Evolutionary conservation across 495 filamentous ascomycete species (phyloP), one percentile per base, ranked within the genome.

Genomic region (Penicillium daleae): DNA sequence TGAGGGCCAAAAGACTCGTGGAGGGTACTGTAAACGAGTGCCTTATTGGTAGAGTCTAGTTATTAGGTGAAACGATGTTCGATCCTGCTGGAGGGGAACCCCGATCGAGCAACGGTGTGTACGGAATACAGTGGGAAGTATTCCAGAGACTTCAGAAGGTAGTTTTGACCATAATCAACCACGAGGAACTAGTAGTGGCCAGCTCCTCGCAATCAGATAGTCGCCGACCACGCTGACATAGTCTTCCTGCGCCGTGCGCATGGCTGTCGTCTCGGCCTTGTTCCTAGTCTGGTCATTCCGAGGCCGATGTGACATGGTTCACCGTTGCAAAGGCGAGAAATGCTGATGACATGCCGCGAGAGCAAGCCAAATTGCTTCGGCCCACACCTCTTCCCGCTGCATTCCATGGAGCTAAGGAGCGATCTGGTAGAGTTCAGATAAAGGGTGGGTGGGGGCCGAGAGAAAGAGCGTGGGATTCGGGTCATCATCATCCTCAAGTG

Each of bases 291-390:
- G 49, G 55, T 64, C 66, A 62, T 67, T 54, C 48, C 63, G 32
- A 37, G 60, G 32, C 58, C 48, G 56, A 64, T 66, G 62, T 60
- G 46, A 50, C 46, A 50, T 29, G 46, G 22, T 67, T 70, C 70
- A 70, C 70, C 65, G 67, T 68, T 64, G 67, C 58, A 60, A 65
- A 62, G 46, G 46, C 46, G 17, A 24, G 21, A 46, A 42, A 42
- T 42, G 39, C 33, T 63, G 63, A 62, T 72, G 70, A 72, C 67
- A 70, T 72, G 65, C 52, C 65, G 50, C 70, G 70, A 72, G 68
- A 17, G 61, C 61, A 72, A 68, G 67, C 67, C 68, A 72, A 66
- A 46, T 68, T 58, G 57, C 57, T 42, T 62, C 56, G 60, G 61
- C 61, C 67, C 62, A 60, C 60, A 67, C 63, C 58, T 71, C 32